These are phyloP conservation scores for Pleomassaria siparia DNA, from an alignment of 2,329 filamentous ascomycete species.

Conservation along the genomic window DNA sequence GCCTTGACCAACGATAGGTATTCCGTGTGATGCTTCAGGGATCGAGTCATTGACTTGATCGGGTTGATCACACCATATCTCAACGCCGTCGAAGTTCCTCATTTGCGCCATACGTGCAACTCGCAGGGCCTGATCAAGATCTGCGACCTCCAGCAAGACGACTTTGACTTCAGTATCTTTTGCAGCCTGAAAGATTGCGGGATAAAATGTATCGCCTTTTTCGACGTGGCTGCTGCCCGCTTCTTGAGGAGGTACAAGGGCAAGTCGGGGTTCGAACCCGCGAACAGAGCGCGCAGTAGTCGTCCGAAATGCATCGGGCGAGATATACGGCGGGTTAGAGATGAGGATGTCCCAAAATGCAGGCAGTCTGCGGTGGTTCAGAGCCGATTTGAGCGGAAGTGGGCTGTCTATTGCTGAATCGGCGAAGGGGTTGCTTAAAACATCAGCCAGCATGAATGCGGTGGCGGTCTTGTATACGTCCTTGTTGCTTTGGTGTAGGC, in stretches of 20 bases:
- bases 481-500: slow-evolving; percentile 24
- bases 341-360: slow-evolving; percentile 64
- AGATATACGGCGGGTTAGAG: slow-evolving; percentile 92
- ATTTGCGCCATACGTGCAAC: slow-evolving; percentile 55
- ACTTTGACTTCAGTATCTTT: slow-evolving; percentile 53
- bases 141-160: slow-evolving; percentile 71
- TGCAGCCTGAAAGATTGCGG: slow-evolving; percentile 61
- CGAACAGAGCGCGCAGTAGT: slow-evolving; percentile 74
- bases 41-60: slow-evolving; percentile 3
- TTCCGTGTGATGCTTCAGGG: slow-evolving; percentile 8
- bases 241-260: slow-evolving; percentile 60
- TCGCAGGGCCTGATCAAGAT: slow-evolving; percentile 65
- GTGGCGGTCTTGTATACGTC: slow-evolving; percentile 33
- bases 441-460: slow-evolving; percentile 51
- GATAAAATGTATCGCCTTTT: slow-evolving; percentile 66
- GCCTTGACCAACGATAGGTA: slow-evolving; percentile 42
- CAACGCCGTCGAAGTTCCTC: slow-evolving; percentile 47
- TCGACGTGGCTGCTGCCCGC: slow-evolving; percentile 20
- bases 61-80: slow-evolving; percentile 71
- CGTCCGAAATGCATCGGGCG: slow-evolving; percentile 60
- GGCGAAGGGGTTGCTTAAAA: slow-evolving; percentile 52
- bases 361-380: slow-evolving; percentile 17
- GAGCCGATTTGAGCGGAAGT: slow-evolving; percentile 15
- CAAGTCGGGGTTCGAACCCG: slow-evolving; percentile 76
- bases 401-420: slow-evolving; percentile 24